These are phyloP conservation scores for Aspergillus bombycis DNA, from an alignment of 2,329 filamentous ascomycete genomes.

Conservation along the genomic window DNA sequence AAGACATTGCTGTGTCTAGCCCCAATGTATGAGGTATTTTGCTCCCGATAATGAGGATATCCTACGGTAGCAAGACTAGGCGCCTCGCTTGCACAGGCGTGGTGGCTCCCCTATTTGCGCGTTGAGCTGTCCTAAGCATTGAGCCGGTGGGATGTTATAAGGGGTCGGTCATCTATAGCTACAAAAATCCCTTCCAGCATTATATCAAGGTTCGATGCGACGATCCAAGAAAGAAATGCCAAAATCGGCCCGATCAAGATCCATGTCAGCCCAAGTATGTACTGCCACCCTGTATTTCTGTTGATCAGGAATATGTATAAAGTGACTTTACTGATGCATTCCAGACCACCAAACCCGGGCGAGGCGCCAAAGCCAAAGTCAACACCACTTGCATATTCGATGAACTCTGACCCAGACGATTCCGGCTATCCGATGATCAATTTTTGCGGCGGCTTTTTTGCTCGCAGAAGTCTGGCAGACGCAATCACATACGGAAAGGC, in stretches of 20 bases:
- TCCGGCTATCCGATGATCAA: slow-evolving; percentile 6
- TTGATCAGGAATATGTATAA: too few relatives aligned
- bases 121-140: too few relatives aligned
- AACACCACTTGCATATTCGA: slow-evolving; percentile 6
- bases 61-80: too few relatives aligned
- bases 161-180: slow-evolving; percentile 7
- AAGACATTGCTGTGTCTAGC: too few relatives aligned
- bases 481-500: slow-evolving; percentile 4
- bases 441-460: slow-evolving; percentile 7
- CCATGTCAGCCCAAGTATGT: slow-evolving; percentile 3
- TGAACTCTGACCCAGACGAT: slow-evolving; percentile 5
- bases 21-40: too few relatives aligned
- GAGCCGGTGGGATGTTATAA: too few relatives aligned
- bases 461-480: slow-evolving; percentile 10
- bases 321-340: too few relatives aligned
- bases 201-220: slow-evolving; percentile 10
- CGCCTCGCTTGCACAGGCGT: too few relatives aligned
- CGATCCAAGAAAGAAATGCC: slow-evolving; percentile 3
- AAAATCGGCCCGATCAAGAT: slow-evolving; percentile 7
- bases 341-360: too few relatives aligned
- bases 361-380: background rate
- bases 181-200: slow-evolving; percentile 9
- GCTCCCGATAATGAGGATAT: too few relatives aligned
- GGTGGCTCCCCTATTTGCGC: too few relatives aligned
- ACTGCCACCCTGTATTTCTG: too few relatives aligned